These are phyloP conservation scores for Magnaporthiopsis incrustans DNA, from an alignment of 2,329 filamentous ascomycete genomes.

Conservation along the genomic window DNA sequence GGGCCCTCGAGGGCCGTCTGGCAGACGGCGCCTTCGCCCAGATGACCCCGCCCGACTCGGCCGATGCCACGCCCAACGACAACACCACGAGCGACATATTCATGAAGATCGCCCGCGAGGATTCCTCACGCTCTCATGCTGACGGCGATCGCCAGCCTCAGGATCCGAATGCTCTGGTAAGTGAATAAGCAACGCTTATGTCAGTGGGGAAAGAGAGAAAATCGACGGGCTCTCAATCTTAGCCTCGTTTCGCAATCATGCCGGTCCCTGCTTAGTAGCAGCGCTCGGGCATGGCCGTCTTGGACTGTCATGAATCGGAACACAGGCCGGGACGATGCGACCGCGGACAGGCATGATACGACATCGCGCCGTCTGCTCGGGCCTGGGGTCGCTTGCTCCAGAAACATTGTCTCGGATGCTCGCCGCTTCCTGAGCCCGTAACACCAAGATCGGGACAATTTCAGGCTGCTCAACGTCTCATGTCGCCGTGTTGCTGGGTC, in stretches of 20 bases:
- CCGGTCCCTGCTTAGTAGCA: constrained; percentile 9
- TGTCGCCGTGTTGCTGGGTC: background rate
- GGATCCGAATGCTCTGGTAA: constrained; percentile 37
- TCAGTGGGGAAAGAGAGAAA: background rate
- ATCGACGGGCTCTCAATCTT: background rate
- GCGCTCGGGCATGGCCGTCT: constrained; percentile 8
- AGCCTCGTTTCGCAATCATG: constrained; percentile 5
- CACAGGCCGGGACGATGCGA: background rate
- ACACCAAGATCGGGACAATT: background rate
- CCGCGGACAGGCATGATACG: no score
- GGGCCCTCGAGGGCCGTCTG: constrained; percentile 40
- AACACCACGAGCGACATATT: constrained; percentile 53
- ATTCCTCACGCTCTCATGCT: constrained; percentile 29
- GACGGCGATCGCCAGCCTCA: constrained; percentile 26
- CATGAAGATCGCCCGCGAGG: constrained; percentile 49
- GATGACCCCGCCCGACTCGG: constrained; percentile 33
- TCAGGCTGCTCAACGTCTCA: background rate
- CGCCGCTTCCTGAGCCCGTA: background rate
- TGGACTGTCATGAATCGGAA: background rate
- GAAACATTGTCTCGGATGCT: background rate
- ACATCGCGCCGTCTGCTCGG: background rate
- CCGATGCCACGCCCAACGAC: constrained; percentile 28
- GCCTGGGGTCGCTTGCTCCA: background rate
- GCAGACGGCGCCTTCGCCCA: constrained; percentile 27
- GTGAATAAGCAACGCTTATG: constrained; percentile 18